Percentiles rank a stretch among this genome's conserved stretches.
phyloP scores from a whole-genome alignment of 768 basidiomycete genomes.

The Boletellus ananiceps region DNA sequence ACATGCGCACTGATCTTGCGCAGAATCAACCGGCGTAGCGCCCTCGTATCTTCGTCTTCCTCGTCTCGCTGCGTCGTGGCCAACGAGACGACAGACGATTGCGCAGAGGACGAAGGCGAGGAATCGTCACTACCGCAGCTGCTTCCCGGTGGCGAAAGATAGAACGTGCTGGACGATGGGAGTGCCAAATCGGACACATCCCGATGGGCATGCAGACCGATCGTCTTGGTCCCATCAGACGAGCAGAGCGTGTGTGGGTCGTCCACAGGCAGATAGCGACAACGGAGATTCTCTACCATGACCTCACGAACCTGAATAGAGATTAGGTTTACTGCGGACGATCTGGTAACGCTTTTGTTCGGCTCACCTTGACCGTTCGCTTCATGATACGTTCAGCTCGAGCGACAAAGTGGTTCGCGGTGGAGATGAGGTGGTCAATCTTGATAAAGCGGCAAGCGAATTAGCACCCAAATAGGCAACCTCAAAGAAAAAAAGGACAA shows the following conservation, averaged over 20 bases:
- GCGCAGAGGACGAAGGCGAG: slow-evolving; percentile 25
- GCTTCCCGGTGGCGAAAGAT: slow-evolving; percentile 18
- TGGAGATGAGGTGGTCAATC: slow-evolving; percentile 54
- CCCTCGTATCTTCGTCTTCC: slow-evolving; percentile 61
- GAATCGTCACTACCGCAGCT: slow-evolving; percentile 9
- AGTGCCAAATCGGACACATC: slow-evolving; percentile 1
- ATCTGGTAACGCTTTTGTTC: not conserved
- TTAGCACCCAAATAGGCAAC: slow-evolving; percentile 8
- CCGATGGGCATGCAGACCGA: not conserved
- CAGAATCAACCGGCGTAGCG: slow-evolving; percentile 57
- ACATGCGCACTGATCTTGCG: slow-evolving; percentile 60
- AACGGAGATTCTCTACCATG: slow-evolving; percentile 42
- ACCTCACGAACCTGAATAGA: slow-evolving; percentile 44
- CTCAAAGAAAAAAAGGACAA: slow-evolving; percentile 11
- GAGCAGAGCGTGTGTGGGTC: slow-evolving; percentile 19
- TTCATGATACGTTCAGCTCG: slow-evolving; percentile 55
- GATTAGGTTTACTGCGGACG: slow-evolving; percentile 3
- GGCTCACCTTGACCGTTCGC: slow-evolving; percentile 50
- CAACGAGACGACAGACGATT: slow-evolving; percentile 42
- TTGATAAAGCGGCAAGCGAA: slow-evolving; percentile 18
- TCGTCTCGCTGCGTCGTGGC: slow-evolving; percentile 47
- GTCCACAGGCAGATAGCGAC: slow-evolving; percentile 20
- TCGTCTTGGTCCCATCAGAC: slow-evolving; percentile 3
- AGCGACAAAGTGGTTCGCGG: slow-evolving; percentile 51
- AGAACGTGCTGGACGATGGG: slow-evolving; percentile 15